Evolutionary conservation across 2,329 filamentous ascomycete genomes (phyloP).

Genomic region (Fusarium sp.): DNA sequence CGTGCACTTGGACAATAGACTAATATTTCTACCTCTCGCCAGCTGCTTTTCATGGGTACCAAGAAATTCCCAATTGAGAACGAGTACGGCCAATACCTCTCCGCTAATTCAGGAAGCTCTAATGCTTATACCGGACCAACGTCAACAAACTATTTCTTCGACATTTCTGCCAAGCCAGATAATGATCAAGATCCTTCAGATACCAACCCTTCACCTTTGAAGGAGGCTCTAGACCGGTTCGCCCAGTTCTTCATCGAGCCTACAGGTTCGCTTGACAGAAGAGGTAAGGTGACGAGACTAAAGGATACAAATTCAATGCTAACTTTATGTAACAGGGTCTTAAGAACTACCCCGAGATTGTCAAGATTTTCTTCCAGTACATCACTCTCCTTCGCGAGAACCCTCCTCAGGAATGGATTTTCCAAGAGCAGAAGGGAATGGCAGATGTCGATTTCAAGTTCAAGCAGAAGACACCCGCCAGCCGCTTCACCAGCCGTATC

Average conservation of each 20-base stretch:
- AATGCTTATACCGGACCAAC: conserved; percentile 96
- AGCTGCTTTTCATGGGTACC: conserved; percentile 97
- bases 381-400: conserved; percentile 85
- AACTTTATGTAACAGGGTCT: conserved; percentile 64
- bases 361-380: conserved; percentile 91
- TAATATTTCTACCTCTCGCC: conserved; percentile 22
- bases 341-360: conserved; percentile 83
- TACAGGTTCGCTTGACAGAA: conserved; percentile 81
- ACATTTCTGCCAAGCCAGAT: conserved; percentile 84
- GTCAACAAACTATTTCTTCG: conserved; percentile 98
- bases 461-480: conserved; percentile 91
- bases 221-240: conserved; percentile 89
- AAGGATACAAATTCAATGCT: conserved; percentile 1
- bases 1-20: conserved; percentile 2
- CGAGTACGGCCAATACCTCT: conserved; percentile 93
- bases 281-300: conserved; percentile 65
- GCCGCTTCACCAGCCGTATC: conserved; percentile 86
- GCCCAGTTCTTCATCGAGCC: conserved; percentile 94
- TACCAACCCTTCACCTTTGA: conserved; percentile 71
- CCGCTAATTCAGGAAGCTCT: conserved; percentile 88
- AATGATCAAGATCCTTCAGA: conserved; percentile 69
- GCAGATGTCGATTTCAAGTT: conserved; percentile 96
- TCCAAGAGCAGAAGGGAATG: conserved; percentile 90
- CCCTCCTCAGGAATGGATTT: conserved; percentile 91
- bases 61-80: conserved; percentile 98